Evolutionary conservation across 148 eudicot genomes (phyloP).

Genomic region (Rhododendron griersonianum): DNA sequence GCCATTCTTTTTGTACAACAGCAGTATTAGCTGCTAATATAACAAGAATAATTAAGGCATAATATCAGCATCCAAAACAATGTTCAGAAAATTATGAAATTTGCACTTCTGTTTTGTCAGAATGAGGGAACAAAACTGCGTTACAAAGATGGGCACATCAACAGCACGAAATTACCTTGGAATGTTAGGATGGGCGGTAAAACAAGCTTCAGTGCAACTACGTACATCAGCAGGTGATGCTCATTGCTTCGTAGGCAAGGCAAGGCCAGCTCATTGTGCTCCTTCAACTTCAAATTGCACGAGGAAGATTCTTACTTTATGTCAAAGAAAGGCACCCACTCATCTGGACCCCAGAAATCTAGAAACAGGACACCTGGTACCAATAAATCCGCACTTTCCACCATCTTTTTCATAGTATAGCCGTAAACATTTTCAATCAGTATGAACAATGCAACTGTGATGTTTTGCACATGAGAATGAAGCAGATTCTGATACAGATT

Average conservation of each 20-base stretch:
- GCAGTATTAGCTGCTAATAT: not conserved
- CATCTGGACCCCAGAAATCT: not conserved
- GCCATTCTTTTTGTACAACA: not conserved
- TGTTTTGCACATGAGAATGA: not conserved
- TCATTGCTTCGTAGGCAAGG: not conserved
- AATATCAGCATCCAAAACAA: not conserved
- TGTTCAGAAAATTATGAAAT: not conserved
- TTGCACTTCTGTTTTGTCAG: not conserved
- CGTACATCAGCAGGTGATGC: not conserved
- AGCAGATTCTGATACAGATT: not conserved
- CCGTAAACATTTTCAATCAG: not conserved
- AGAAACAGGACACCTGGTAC: not conserved
- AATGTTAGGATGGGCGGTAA: not conserved
- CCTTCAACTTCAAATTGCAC: not conserved
- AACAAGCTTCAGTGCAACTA: not conserved
- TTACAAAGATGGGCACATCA: not conserved
- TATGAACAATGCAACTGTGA: not conserved
- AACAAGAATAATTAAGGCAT: not conserved
- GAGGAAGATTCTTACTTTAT: not conserved
- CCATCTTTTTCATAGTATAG: not conserved
- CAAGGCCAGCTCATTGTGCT: not conserved
- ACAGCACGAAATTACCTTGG: not conserved
- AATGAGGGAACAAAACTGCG: not conserved
- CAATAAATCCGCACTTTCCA: not conserved
- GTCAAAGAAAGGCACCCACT: not conserved